Base-by-base conservation (phyloP, 1,284 basidiomycete genomes). In the Fomitopsis betulina region DNA sequence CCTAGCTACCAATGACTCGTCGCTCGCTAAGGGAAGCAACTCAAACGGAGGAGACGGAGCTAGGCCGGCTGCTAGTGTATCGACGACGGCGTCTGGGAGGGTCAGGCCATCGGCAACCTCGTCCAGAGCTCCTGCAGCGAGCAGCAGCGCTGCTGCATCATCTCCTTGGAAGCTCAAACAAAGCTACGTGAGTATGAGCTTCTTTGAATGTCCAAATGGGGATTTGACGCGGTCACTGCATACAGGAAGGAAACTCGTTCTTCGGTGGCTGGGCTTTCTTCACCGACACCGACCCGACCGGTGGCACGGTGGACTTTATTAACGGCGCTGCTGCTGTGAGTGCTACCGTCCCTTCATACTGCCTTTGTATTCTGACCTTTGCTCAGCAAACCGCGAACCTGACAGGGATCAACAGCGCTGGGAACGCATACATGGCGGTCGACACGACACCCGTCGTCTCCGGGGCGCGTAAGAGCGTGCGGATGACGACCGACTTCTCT, bases 221-320 rank as follows among this genome's bases (percentile, higher is more conserved):
- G 9, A 15, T 9, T 45, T 45, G 42, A 45, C 42, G 35, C 35
- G 23, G 42, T 8, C 19, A n/a, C 27, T 5, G 21, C 38, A 37
- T 60, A 27, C 63, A 88, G 85, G 71, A 79, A 61, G 89, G 89
- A 13, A 75, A 73, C 53, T 76, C 75, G 49, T 96, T 95, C 76
- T 96, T 94, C 65, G 76, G 89, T 68, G 85, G 85, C 55, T 96
- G 89, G 89, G 69, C 81, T 64, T 96, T 94, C 73, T 92, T 82
- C 73, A 80, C 78, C 17, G 76, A 67, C 54, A 65, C 76, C 1
- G 94, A 96, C 75, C 91, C 93, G 0, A 76, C 65, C 4, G 62
- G 91, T 69, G 94, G 94, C 66, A 74, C 72, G 60, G 82, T 84
- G 51, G 69, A 82, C 62, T 91, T 84, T 67, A 70, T 88, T 8